Base-by-base conservation (phyloP, 306 rosid species). In the Cyamopsis tetragonoloba region DNA sequence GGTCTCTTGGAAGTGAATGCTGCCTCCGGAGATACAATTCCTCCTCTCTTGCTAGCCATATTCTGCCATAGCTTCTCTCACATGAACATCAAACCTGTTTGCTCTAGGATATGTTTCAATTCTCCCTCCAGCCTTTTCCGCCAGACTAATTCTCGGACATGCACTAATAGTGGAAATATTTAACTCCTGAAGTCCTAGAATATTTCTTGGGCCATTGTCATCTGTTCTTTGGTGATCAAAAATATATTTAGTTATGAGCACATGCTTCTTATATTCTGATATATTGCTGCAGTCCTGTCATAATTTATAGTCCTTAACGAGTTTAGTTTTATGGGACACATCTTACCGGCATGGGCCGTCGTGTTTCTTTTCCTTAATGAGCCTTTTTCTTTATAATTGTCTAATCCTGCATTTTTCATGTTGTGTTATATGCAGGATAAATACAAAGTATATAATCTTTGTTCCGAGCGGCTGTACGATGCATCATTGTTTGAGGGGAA, bases 391-490 rank as follows among this genome's bases (percentile, higher is more conserved):
- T 19, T 44, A 6, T 67, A 51, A 48, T 61, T 14, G 13, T 79
- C 17, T 60, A 32, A 58, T 32, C 32, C 73, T 62, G 76, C 26
- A 49, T 57, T 26, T 75, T 55, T 66, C 55, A 17, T 24, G 27
- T 76, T 62, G 68, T 19, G 56, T n/a, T 43, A 70, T 84, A 24
- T 75, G 75, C 91, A 90, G 99, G 96, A 34, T 19, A 91, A 91
- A 74, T 95, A 95, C 88, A 95, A 95, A 80, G 99, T 95, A 10
- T 90, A 95, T 76, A 95, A 95, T 72, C 99, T 90, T 39, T 95
- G 99, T 81, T 90, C 95, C 11, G 99, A 95, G 88, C 81, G 99
- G 88, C 85, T 95, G 48, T 95, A 95, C 78, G 97, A 95, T 72
- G 99, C 97, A 32, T 90, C 97, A 22, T 60, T 95, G 80, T 87